Evolutionary conservation across 2,329 filamentous ascomycete species (phyloP), one percentile per base, ranked within the genome.

Genomic region (Boeremia exigua): DNA sequence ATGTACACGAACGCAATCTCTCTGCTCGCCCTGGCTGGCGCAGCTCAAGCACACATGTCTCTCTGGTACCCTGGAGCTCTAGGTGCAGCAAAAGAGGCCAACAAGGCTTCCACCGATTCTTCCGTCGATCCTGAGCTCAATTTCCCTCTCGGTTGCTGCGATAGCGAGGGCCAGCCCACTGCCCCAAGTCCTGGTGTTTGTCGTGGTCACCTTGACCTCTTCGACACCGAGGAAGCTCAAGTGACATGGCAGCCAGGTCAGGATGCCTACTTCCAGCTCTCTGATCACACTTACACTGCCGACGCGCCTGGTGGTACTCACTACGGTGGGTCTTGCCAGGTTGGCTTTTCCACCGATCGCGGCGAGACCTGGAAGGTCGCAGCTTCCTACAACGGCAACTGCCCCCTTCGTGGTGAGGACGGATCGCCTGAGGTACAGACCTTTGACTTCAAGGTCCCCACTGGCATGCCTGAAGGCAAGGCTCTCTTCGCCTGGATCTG

Each of bases 401-500:
- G 79, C 61, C 80, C 80, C 5, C 76, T 78, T 54, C 75, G 78
- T 34, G 62, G 63, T 11, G 55, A 73, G 15, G 68, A 73, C 25
- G 75, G 75, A 11, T 75, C 72, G 7, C 74, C 77, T 3, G 67
- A 69, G 12, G 72, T 72, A 6, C 80, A 81, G 58, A 71, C 70
- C 9, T 82, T 81, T 63, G 71, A 77, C 34, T 79, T 82, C 65
- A 75, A 66, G 5, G 74, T 81, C 4, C 80, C 80, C 0, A 67
- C 60, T 12, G 79, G 80, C 47, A 68, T 81, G 52, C 75, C 75
- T 2, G 54, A 67, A 5, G 79, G 79, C 8, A 63, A 72, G n/a
- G 76, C 73, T 11, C 60, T 81, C 14, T 81, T 81, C 55, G 75
- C 74, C 1, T 81, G 78, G 80, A 76, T 76, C 1, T 81, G 79